A percentile compares a stretch with the other conserved stretches of the same genome.
phyloP scores from a whole-genome alignment of 805 yeast species.

The Cephaloascus albidus region DNA sequence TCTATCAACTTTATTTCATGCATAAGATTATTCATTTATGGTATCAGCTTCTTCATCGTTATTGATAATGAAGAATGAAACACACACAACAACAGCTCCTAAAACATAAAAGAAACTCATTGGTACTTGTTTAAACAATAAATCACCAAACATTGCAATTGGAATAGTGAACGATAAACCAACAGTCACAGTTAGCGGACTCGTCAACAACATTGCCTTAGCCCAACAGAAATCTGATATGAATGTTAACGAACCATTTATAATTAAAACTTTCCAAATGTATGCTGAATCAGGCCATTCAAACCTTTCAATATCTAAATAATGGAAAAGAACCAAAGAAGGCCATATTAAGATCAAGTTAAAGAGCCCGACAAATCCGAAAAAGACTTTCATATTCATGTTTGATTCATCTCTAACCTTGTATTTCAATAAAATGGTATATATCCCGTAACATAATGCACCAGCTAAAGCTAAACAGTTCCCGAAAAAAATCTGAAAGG shows the following conservation, averaged over 20 bases:
- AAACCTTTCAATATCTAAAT: constrained; percentile 56
- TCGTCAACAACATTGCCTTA: constrained; percentile 83
- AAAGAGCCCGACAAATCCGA: constrained; percentile 91
- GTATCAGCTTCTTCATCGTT: constrained; percentile 64
- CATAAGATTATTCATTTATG: constrained; percentile 5
- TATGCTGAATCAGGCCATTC: constrained; percentile 53
- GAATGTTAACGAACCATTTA: constrained; percentile 73
- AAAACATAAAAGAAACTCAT: constrained; percentile 55
- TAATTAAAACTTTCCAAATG: constrained; percentile 41
- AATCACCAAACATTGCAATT: constrained; percentile 86
- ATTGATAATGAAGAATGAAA: constrained; percentile 80
- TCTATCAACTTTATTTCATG: too few species aligned
- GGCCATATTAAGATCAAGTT: constrained; percentile 80
- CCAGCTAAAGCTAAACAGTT: constrained; percentile 74
- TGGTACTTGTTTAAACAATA: constrained; percentile 55
- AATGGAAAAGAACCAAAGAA: constrained; percentile 54
- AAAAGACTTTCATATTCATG: constrained; percentile 78
- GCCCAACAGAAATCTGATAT: constrained; percentile 95
- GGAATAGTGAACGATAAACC: constrained; percentile 93
- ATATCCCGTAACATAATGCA: constrained; percentile 85
- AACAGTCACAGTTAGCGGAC: constrained; percentile 92
- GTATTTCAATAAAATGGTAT: constrained; percentile 75
- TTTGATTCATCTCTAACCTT: constrained; percentile 65
- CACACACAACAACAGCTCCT: constrained; percentile 75
- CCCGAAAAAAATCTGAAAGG: constrained; percentile 43